A percentile compares a stretch with the other conserved stretches of the same genome.
Conservation (phyloP, 1,284 basidiomycete genomes). For the Chiua sp. region DNA sequence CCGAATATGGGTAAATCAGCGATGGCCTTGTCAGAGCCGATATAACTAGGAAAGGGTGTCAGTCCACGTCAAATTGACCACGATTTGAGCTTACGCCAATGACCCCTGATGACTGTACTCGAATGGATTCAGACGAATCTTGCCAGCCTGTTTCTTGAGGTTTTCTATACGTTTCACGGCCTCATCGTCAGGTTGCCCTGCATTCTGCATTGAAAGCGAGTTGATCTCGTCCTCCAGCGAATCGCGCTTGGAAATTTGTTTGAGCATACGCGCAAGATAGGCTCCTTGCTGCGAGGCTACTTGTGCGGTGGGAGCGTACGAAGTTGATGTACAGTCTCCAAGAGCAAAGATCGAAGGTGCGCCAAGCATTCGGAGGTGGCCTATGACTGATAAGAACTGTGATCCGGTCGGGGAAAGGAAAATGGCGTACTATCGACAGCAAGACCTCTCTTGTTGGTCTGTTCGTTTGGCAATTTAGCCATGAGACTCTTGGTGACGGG, state of each 20-base stretch:
- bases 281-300: conserved; percentile 94
- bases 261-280: conserved; percentile 88
- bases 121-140: conserved; percentile 84
- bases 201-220: conserved; percentile 48
- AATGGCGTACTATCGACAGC: conserved; percentile 73
- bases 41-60: conserved; percentile 57
- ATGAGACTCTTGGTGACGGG: conserved; percentile 88
- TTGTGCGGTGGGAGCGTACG: conserved; percentile 95
- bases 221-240: conserved; percentile 52
- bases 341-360: conserved; percentile 85
- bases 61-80: background rate
- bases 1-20: conserved; percentile 89
- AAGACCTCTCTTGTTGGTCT: conserved; percentile 90
- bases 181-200: conserved; percentile 39
- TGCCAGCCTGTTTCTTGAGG: conserved; percentile 68
- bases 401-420: background rate
- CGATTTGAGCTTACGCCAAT: conserved; percentile 61
- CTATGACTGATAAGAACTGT: conserved; percentile 38
- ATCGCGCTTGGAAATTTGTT: conserved; percentile 82
- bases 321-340: conserved; percentile 91
- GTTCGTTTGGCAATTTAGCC: conserved; percentile 75
- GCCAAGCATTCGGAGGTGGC: conserved; percentile 69
- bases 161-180: conserved; percentile 52
- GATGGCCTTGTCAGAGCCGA: conserved; percentile 94
- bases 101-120: conserved; percentile 94